A percentile compares a stretch with the other conserved stretches of the same genome.
These are phyloP conservation scores for Primulina eburnea DNA, from an alignment of 257 asterid genomes.

Conservation along the genomic window DNA sequence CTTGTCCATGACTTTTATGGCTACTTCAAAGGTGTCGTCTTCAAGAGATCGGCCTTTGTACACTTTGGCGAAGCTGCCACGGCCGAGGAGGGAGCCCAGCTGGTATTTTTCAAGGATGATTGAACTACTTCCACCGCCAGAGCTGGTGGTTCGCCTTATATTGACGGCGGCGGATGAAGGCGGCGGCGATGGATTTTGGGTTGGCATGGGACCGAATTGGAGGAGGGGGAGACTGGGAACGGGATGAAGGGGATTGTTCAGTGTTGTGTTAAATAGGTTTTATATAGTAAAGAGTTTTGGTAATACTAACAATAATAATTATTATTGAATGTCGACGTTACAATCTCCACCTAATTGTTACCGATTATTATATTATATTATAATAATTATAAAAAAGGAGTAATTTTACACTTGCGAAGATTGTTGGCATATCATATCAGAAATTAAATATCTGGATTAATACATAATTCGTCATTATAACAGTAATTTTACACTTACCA, in stretches of 20 bases:
- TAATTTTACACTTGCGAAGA: too few relatives aligned
- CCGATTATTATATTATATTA: too few relatives aligned
- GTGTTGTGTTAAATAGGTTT: neutral
- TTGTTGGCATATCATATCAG: too few relatives aligned
- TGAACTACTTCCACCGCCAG: conserved; percentile 50
- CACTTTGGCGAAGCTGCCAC: conserved; percentile 92
- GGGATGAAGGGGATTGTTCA: neutral
- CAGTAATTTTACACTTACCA: too few relatives aligned
- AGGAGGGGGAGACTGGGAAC: conserved; percentile 5
- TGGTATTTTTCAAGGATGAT: conserved; percentile 67
- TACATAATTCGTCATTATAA: too few relatives aligned
- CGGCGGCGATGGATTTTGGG: conserved; percentile 25
- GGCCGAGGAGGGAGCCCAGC: conserved; percentile 71
- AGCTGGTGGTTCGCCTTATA: conserved; percentile 44
- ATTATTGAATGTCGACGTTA: too few relatives aligned
- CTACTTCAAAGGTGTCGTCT: conserved; percentile 39
- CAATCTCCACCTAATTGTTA: too few relatives aligned
- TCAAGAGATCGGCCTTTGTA: conserved; percentile 42
- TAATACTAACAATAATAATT: neutral
- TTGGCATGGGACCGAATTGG: conserved; percentile 34
- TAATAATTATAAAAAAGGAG: too few relatives aligned
- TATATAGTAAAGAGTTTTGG: neutral
- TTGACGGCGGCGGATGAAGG: conserved; percentile 18
- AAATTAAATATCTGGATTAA: too few relatives aligned
- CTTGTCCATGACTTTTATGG: conserved; percentile 73